These are phyloP conservation scores for Phytophthora palmivora DNA, from an alignment of 352 stramenopile species.

Conservation along the genomic window DNA sequence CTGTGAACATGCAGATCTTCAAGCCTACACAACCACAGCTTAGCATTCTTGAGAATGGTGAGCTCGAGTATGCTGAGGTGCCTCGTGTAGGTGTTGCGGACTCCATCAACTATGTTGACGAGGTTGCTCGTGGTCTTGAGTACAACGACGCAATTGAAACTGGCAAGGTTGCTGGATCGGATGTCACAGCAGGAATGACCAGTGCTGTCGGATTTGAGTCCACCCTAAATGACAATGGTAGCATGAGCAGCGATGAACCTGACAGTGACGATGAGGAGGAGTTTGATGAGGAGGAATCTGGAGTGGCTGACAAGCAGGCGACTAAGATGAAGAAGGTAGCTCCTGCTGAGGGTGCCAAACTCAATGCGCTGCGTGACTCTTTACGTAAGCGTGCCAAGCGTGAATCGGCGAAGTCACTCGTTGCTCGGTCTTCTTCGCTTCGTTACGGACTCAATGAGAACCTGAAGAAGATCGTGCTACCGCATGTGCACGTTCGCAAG, in stretches of 20 bases:
- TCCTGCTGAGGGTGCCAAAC: no score
- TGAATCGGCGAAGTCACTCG: slow-evolving; percentile 39
- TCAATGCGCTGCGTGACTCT: slow-evolving; percentile 64
- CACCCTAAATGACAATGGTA: slow-evolving; percentile 58
- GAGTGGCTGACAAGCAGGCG: no score
- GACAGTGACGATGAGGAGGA: slow-evolving; percentile 44
- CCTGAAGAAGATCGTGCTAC: slow-evolving; percentile 71
- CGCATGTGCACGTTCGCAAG: slow-evolving; percentile 82
- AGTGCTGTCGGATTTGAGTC: slow-evolving; percentile 66
- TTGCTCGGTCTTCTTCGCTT: slow-evolving; percentile 58
- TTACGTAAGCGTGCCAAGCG: slow-evolving; percentile 53
- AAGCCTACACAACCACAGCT: slow-evolving; percentile 61
- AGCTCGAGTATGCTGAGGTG: slow-evolving; percentile 64
- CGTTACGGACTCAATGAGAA: no score
- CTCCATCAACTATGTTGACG: slow-evolving; percentile 74
- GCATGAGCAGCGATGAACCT: slow-evolving; percentile 48
- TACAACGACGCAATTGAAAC: slow-evolving; percentile 47
- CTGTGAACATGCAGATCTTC: slow-evolving; percentile 69
- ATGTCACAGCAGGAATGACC: slow-evolving; percentile 39
- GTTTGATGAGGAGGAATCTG: slow-evolving; percentile 11
- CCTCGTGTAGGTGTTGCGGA: slow-evolving; percentile 54
- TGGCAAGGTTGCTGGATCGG: slow-evolving; percentile 27
- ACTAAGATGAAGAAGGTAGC: no score
- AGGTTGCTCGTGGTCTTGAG: slow-evolving; percentile 68
- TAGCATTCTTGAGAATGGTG: slow-evolving; percentile 55